phyloP scores from a whole-genome alignment of 225 moss, liverwort and hornwort genomes.

The Anthoceros angustus region DNA sequence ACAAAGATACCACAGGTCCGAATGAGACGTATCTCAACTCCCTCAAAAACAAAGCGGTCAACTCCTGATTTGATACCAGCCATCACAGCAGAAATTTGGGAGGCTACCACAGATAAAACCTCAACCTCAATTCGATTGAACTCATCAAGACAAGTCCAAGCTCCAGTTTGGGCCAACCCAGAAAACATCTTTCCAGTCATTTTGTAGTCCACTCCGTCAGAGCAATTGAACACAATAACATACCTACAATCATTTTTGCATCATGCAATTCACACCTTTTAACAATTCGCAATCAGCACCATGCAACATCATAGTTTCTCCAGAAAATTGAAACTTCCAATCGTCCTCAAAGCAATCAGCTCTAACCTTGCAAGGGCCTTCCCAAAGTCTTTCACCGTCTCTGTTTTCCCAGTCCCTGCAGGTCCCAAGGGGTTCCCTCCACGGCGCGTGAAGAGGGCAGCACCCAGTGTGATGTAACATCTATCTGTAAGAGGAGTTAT shows the following conservation, averaged over 20 bases:
- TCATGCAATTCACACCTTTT: not conserved
- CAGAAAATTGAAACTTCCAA: not conserved
- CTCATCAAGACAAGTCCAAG: constrained; percentile 72
- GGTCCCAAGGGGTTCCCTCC: constrained; percentile 82
- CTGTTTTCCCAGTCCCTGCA: constrained; percentile 76
- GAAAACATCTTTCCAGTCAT: constrained; percentile 67
- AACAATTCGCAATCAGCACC: no score
- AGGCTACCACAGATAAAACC: constrained; percentile 61
- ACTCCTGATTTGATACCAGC: constrained; percentile 41
- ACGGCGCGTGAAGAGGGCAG: constrained; percentile 51
- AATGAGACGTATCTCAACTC: constrained; percentile 62
- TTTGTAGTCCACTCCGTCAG: constrained; percentile 69
- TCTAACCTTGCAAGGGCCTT: constrained; percentile 63
- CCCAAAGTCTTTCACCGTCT: constrained; percentile 75
- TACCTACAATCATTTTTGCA: constrained; percentile 22
- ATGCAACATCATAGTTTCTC: not conserved
- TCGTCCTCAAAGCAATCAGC: not conserved
- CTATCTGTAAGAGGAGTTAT: constrained; percentile 60
- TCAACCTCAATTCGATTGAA: constrained; percentile 79
- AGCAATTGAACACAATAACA: constrained; percentile 77
- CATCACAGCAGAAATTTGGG: constrained; percentile 63
- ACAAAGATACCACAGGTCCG: constrained; percentile 75
- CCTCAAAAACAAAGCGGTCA: constrained; percentile 48
- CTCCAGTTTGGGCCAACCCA: constrained; percentile 64
- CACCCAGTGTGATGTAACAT: constrained; percentile 61